These are phyloP conservation scores for Allomyces javanicus DNA, from an alignment of 192 early-diverging fungal species.

Conservation along the genomic window DNA sequence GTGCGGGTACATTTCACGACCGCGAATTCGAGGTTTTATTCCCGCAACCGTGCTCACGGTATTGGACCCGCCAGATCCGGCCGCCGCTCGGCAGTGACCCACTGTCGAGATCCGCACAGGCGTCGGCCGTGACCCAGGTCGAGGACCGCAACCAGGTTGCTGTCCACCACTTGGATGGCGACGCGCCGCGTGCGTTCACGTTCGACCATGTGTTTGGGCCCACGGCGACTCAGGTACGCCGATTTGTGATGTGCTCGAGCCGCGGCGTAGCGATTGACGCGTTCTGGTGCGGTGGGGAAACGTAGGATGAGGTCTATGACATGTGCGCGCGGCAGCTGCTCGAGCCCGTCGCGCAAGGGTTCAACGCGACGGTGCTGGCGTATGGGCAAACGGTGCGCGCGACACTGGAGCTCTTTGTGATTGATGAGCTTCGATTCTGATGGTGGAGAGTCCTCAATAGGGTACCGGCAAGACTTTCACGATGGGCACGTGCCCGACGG, in stretches of 20 bases:
- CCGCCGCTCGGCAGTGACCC: not conserved
- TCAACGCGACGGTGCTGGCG: constrained; percentile 55
- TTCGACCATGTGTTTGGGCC: constrained; percentile 32
- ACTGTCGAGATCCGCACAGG: not conserved
- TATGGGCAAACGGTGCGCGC: constrained; percentile 39
- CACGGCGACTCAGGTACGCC: not conserved
- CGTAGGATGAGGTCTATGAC: constrained; percentile 18
- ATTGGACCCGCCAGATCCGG: not conserved
- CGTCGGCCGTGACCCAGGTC: not conserved
- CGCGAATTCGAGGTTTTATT: not conserved
- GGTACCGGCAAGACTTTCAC: constrained; percentile 55
- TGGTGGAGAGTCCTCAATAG: not conserved
- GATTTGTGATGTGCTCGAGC: not conserved
- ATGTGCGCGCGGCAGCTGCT: not conserved
- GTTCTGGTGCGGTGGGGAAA: not conserved
- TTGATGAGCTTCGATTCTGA: too few species aligned
- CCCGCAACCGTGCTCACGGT: not conserved
- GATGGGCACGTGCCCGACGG: constrained; percentile 65
- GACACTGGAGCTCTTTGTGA: too few species aligned
- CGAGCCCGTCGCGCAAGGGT: constrained; percentile 29
- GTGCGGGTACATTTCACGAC: not conserved
- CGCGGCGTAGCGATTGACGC: not conserved
- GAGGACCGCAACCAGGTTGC: not conserved
- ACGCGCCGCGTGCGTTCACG: constrained; percentile 14
- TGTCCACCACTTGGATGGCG: not conserved